Percentiles rank a stretch among this genome's conserved stretches.
These are phyloP conservation scores for Coprinellus micaceus DNA, from an alignment of 768 basidiomycete species.

Conservation along the genomic window DNA sequence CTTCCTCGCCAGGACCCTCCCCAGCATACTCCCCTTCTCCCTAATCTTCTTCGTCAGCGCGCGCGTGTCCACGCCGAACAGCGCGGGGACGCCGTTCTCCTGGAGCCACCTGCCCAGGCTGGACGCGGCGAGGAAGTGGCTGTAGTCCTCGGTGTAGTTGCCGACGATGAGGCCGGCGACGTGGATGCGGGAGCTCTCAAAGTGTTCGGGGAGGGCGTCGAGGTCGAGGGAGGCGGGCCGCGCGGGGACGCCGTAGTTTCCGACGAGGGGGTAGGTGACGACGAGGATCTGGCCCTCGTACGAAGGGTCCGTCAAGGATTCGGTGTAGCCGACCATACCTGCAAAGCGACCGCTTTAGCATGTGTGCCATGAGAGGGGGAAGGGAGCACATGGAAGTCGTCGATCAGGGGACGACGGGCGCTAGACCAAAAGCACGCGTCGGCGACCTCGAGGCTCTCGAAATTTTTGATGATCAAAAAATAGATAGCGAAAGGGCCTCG, in stretches of 20 bases:
- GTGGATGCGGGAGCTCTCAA: slow-evolving; percentile 95
- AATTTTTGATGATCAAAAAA: too few species aligned
- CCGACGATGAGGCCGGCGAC: slow-evolving; percentile 88
- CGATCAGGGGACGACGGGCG: background rate
- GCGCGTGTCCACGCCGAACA: slow-evolving; percentile 95
- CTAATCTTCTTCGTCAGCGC: slow-evolving; percentile 95
- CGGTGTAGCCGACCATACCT: slow-evolving; percentile 99
- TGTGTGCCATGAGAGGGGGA: background rate
- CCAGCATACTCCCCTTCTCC: slow-evolving; percentile 91
- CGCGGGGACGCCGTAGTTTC: slow-evolving; percentile 95
- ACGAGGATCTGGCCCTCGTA: slow-evolving; percentile 98
- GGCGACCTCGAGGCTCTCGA: too few species aligned
- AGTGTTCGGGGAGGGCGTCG: slow-evolving; percentile 64
- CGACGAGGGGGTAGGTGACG: slow-evolving; percentile 93
- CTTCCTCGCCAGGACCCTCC: slow-evolving; percentile 75
- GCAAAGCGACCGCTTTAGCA: slow-evolving; percentile 13
- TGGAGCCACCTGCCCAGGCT: slow-evolving; percentile 91
- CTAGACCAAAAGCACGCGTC: too few species aligned
- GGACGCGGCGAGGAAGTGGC: slow-evolving; percentile 88
- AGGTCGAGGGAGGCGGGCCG: slow-evolving; percentile 42
- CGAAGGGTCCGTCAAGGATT: slow-evolving; percentile 96
- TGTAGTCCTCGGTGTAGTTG: slow-evolving; percentile 91
- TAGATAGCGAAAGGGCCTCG: too few species aligned
- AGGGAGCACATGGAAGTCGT: background rate
- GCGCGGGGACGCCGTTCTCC: slow-evolving; percentile 90